These are phyloP conservation scores for Malassezia sp. DNA, from an alignment of 1,284 basidiomycete species.

Conservation along the genomic window DNA sequence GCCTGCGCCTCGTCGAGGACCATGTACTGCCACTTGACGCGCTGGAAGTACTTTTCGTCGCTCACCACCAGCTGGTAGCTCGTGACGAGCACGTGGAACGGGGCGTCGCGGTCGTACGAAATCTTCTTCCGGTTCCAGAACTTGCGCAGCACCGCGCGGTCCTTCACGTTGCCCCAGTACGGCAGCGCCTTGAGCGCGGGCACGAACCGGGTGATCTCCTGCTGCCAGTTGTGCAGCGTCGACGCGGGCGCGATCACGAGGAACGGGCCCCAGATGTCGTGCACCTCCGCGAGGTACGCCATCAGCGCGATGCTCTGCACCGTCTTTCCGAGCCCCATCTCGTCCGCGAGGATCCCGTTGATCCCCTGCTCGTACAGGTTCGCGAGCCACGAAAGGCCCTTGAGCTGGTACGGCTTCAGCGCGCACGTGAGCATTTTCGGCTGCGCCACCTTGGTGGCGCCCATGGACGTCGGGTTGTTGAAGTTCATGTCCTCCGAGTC, in stretches of 20 bases:
- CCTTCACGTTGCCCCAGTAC: conserved; percentile 97
- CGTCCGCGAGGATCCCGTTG: conserved; percentile 55
- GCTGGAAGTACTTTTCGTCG: conserved; percentile 96
- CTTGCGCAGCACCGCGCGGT: conserved; percentile 82
- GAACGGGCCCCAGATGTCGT: conserved; percentile 99
- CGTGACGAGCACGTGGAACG: conserved; percentile 92
- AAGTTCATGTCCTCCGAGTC: conserved; percentile 87
- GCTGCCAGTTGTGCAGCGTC: conserved; percentile 98
- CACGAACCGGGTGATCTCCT: conserved; percentile 90
- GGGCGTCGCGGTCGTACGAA: conserved; percentile 85
- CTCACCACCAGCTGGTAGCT: conserved; percentile 94
- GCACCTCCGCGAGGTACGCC: conserved; percentile 89
- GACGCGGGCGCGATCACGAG: conserved; percentile 97
- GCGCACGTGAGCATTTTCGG: conserved; percentile 94
- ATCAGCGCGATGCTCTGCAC: conserved; percentile 96
- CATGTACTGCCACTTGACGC: conserved; percentile 99
- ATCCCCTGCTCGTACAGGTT: conserved; percentile 98
- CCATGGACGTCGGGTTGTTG: conserved; percentile 89
- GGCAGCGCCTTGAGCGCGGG: conserved; percentile 86
- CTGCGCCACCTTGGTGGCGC: conserved; percentile 69
- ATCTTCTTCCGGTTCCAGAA: conserved; percentile 99
- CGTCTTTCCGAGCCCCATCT: conserved; percentile 73
- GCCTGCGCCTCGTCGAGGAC: conserved; percentile 98
- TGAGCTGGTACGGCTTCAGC: conserved; percentile 95
- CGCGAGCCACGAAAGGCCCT: conserved; percentile 95